These are phyloP conservation scores for Aspergillus phoenicis DNA, from an alignment of 2,329 filamentous ascomycete genomes.

Conservation along the genomic window DNA sequence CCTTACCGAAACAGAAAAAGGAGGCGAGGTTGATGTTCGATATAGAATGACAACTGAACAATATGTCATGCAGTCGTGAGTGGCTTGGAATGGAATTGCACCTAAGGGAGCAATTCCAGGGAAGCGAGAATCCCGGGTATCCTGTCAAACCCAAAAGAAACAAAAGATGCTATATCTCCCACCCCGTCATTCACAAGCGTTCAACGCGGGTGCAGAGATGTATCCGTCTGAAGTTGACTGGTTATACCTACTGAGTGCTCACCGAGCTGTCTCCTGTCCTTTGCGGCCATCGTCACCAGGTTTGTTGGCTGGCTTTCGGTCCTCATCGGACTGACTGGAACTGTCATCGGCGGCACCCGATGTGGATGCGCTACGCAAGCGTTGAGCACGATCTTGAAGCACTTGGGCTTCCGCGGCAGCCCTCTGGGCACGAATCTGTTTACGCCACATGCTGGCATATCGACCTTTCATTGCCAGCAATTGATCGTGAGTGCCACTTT, in stretches of 20 bases:
- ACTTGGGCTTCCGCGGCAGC: conserved; percentile 63
- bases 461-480: conserved; percentile 70
- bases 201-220: not conserved
- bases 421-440: conserved; percentile 77
- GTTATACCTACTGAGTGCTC: not conserved
- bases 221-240: conserved; percentile 36
- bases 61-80: conserved; percentile 33
- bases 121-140: conserved; percentile 10
- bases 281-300: conserved; percentile 49
- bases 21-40: conserved; percentile 18
- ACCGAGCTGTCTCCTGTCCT: conserved; percentile 3
- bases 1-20: not conserved
- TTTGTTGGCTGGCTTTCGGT: conserved; percentile 51
- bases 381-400: conserved; percentile 47
- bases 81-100: conserved; percentile 31
- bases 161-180: conserved; percentile 13
- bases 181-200: conserved; percentile 14
- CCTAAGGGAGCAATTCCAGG: conserved; percentile 19
- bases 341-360: conserved; percentile 47
- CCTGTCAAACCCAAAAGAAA: conserved; percentile 5
- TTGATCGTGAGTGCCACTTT: conserved; percentile 77
- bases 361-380: conserved; percentile 45
- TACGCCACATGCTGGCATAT: conserved; percentile 86
- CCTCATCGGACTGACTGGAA: conserved; percentile 53
- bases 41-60: conserved; percentile 26